A percentile compares a stretch with the other conserved stretches of the same genome.
phyloP scores from a whole-genome alignment of 768 basidiomycete genomes.

The Ephemerocybe angulata region DNA sequence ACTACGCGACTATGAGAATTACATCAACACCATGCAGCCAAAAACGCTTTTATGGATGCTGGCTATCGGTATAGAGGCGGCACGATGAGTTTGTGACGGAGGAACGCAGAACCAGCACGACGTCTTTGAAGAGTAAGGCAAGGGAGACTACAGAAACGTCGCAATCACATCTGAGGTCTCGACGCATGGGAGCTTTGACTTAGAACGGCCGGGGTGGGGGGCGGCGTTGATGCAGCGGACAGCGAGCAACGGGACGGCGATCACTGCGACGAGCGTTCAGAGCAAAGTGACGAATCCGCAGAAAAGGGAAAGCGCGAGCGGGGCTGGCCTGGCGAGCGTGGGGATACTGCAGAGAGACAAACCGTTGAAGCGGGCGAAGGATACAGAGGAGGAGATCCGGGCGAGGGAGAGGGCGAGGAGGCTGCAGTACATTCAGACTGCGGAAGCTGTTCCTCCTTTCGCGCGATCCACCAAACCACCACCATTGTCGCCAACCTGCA shows the following conservation, averaged over 20 bases:
- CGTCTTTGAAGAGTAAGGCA: conserved; percentile 22
- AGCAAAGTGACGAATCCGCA: conserved; percentile 27
- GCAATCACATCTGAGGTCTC: conserved; percentile 13
- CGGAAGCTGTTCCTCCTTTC: no score
- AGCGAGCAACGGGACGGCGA: conserved; percentile 36
- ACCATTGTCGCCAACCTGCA: no score
- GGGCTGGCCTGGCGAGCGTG: conserved; percentile 42
- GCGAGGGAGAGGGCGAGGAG: conserved; percentile 20
- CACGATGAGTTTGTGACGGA: conserved; percentile 36
- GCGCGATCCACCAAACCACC: no score
- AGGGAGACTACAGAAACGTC: conserved; percentile 23
- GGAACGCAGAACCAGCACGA: conserved; percentile 19
- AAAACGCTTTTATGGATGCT: conserved; percentile 34
- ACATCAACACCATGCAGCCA: conserved; percentile 24
- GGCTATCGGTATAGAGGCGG: conserved; percentile 31
- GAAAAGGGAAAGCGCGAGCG: conserved; percentile 34
- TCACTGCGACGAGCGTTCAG: conserved; percentile 27
- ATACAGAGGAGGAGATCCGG: conserved; percentile 32
- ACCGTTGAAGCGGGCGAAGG: conserved; percentile 38
- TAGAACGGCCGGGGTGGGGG: conserved; percentile 61
- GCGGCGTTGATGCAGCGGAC: conserved; percentile 40
- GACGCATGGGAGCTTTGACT: conserved; percentile 75
- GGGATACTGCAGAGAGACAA: conserved; percentile 41
- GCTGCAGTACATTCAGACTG: conserved; percentile 13
- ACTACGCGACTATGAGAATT: conserved; percentile 2